Conservation (phyloP, 2,329 filamentous ascomycete genomes). For the Chaetomium globosum region DNA sequence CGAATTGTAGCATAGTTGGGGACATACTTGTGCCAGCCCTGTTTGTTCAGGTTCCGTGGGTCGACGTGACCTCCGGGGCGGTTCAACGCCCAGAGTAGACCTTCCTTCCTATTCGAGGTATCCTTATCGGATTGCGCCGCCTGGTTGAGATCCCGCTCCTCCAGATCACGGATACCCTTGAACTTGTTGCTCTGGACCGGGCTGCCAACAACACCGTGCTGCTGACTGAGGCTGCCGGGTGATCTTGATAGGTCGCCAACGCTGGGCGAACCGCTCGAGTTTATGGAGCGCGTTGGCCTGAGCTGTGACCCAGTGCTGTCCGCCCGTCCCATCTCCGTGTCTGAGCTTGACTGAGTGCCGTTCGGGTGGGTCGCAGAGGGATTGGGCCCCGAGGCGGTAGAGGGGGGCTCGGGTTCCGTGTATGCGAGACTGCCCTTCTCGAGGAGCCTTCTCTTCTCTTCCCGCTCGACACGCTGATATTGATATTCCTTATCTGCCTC, state of each 20-base stretch:
- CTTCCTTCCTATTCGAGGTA: conserved; percentile 82
- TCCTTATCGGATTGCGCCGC: conserved; percentile 57
- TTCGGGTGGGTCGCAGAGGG: conserved; percentile 34
- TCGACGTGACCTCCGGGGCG: conserved; percentile 92
- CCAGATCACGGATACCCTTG: conserved; percentile 88
- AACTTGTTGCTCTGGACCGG: conserved; percentile 66
- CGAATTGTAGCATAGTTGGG: neutral
- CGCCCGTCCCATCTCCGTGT: conserved; percentile 70
- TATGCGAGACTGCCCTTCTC: conserved; percentile 83
- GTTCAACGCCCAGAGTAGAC: conserved; percentile 90
- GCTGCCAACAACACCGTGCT: conserved; percentile 50
- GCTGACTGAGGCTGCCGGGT: conserved; percentile 56
- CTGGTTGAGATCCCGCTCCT: conserved; percentile 72
- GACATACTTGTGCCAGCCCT: conserved; percentile 96
- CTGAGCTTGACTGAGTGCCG: conserved; percentile 52
- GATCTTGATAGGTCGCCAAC: conserved; percentile 57
- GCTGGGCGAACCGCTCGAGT: conserved; percentile 42
- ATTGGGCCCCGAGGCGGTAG: conserved; percentile 42
- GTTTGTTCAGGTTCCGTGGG: conserved; percentile 91
- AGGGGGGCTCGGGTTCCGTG: conserved; percentile 65
- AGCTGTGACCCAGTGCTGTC: conserved; percentile 75
- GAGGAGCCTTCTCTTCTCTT: conserved; percentile 86
- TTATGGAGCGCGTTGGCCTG: conserved; percentile 48
- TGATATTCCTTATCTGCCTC: conserved; percentile 96
- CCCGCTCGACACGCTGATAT: conserved; percentile 88